Evolutionary conservation across 257 asterid species (phyloP), one percentile per base, ranked within the genome.

Genomic region (Solanum ossicruentum): DNA sequence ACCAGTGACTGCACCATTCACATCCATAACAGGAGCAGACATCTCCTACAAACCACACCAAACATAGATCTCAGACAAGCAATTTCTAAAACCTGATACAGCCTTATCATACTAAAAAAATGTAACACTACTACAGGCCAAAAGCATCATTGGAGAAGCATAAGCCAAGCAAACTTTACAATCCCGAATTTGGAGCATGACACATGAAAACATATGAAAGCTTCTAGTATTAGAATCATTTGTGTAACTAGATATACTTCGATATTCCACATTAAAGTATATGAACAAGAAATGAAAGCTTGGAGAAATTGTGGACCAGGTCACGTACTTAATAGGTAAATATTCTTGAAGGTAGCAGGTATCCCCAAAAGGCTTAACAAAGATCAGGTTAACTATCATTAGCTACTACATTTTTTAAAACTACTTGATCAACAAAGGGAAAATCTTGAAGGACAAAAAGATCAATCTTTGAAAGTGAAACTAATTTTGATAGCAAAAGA

Each of bases 1-100:
- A 65, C 98, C 98, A 10, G 98, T 95, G 57, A 95, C 94, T 3
- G 95, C 92, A 54, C 87, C 97, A 65, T 90, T 92, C 82, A 90
- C 94, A 84, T 92, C 95, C 90, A 93, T 87, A 73, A 92, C 89
- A 85, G 94, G 91, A 89, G 93, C 94, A 82, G 97, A 85, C 96
- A 94, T 90, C 90, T 92, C 97, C 98, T 95, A 83, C 21, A 86
- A 79, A 83, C 84, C 57, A 83, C 56, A 80, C 67, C 45, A 6
- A 77, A 77, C 58, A 26, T 55, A 77, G 17, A 77, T 51, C 65
- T 77, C 82, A 77, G 16, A 77, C 23, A 26, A 49, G 61, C 61
- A 1, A 75, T 9, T 51, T 77, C 45, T 15, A 51, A 23, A 49
- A 23, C 60, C 60, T 71, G 41, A 23, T 51, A 51, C 82, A 4